Base-by-base conservation (phyloP, 768 basidiomycete species). In the Coprinellus aureogranulatus region DNA sequence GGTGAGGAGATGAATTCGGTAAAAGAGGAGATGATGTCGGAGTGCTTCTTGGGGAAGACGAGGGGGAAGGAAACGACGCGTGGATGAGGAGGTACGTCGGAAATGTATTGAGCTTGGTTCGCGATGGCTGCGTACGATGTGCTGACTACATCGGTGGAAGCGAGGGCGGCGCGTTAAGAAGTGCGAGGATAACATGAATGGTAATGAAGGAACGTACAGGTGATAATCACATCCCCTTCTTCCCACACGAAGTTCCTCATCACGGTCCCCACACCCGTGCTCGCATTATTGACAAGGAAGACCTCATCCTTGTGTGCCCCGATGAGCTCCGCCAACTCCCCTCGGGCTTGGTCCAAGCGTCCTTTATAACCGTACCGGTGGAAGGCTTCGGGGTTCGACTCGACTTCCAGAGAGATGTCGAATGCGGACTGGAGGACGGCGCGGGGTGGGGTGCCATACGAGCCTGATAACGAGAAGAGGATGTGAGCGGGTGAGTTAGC, bases 161-260 rank as follows among this genome's bases (percentile, higher is more conserved):
- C 10, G n/a, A 3, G 37, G 20, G 1, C 1, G 72, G 70, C 0
- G 69, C 71, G 54, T 78, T 28, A 26, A 46, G 26, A 5, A 37
- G 22, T 56, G 6, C 14, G 4, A 23, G 18, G 56, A 5, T n/a
- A n/a, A n/a, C n/a, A n/a, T n/a, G n/a, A n/a, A n/a, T n/a, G n/a
- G n/a, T n/a, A n/a, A n/a, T n/a, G n/a, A n/a, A n/a, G n/a, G n/a
- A n/a, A 75, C 81, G 44, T 65, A 89, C 88, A 82, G 14, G 70
- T 74, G 45, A 92, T 71, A 53, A 94, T 76, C 9, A 88, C 71
- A 68, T 94, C 91, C 0, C 81, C 84, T 49, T 81, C 67, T 37
- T 80, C 73, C 88, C 87, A 91, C 37, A 79, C 73, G 28, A 94
- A 75, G 58, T 90, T 90, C 47, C 79, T 72, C 30, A 90, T 66